Evolutionary conservation across 257 asterid genomes (phyloP), one percentile per base, ranked within the genome.

Genomic region (Linaria vulgaris): DNA sequence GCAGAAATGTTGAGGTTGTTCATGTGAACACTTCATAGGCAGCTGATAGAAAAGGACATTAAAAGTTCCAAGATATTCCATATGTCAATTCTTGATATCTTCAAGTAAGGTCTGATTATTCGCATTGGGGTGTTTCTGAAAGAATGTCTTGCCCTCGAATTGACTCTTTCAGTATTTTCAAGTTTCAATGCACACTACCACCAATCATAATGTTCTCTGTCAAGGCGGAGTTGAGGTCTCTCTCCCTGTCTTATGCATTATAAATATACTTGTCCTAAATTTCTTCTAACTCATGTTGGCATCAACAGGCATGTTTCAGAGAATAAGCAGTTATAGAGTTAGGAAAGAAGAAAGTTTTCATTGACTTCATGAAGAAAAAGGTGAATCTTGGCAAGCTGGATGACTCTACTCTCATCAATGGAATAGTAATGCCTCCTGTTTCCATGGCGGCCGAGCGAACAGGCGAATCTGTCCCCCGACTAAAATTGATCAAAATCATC

Each of bases 371-470:
- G 90, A 80, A 69, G 84, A 55, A 69, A 74, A 64, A 75, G 25
- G 84, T 86, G 80, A 73, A 72, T 19, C 76, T 76, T 0, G 82
- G 88, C 84, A 78, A 69, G 81, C 55, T 83, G 68, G 95, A 88
- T 45, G 80, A 88, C 49, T 56, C 90, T 3, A 78, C 91, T 24
- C 87, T 91, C 63, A 45, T 83, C 60, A 82, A 82, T 1, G 96
- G 98, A 39, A 73, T 91, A 53, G 56, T 82, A 22, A 84, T 92
- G 21, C 96, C 98, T 9, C 95, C 98, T 4, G 88, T 81, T 38
- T 88, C 98, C 19, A 88, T 91, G 95, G 95, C 87, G 17, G 92
- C 88, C 72, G 88, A 91, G 87, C 76, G 85, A 68, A 92, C 95
- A 1, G 86, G 95, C 7, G 97, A 88, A 78, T 66, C 82, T 27